Percentiles rank a stretch among this genome's conserved stretches.
These are phyloP conservation scores for Vanilla planifolia DNA, from an alignment of 106 monocot genomes.

Conservation along the genomic window DNA sequence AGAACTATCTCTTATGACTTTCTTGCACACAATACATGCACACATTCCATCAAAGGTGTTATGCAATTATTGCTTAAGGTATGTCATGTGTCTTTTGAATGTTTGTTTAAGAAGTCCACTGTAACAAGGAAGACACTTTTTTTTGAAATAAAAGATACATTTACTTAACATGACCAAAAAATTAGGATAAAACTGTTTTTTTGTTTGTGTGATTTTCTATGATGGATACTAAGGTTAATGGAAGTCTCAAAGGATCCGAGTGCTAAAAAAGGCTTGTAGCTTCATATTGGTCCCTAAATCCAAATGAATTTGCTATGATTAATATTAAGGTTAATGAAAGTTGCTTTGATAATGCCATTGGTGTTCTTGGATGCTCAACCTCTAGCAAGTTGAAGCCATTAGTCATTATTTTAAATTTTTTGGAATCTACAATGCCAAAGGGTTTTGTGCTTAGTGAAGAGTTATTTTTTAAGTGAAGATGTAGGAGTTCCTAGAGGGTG, in stretches of 20 bases:
- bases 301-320: constrained; percentile 12
- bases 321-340: constrained; percentile 17
- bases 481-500: constrained; percentile 50
- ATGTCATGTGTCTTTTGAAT: too few relatives aligned
- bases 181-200: constrained; percentile 27
- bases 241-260: constrained; percentile 49
- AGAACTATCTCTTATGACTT: too few relatives aligned
- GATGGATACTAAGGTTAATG: constrained; percentile 38
- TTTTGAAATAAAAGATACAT: too few relatives aligned
- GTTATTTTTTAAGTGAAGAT: constrained; percentile 53
- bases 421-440: constrained; percentile 30
- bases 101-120: too few relatives aligned
- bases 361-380: constrained; percentile 15
- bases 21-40: too few relatives aligned
- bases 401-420: constrained; percentile 25
- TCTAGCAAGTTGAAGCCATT: constrained; percentile 38
- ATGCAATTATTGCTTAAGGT: too few relatives aligned
- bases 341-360: constrained; percentile 24
- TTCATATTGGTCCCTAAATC: constrained; percentile 28
- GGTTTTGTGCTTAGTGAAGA: constrained; percentile 28
- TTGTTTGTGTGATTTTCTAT: constrained; percentile 48
- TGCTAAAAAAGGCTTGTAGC: constrained; percentile 38
- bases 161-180: not conserved
- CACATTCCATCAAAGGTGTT: too few relatives aligned
- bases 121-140: too few relatives aligned